Evolutionary conservation across 225 moss, liverwort and hornwort genomes (phyloP).

Genomic region (Sphagnum tenellum): DNA sequence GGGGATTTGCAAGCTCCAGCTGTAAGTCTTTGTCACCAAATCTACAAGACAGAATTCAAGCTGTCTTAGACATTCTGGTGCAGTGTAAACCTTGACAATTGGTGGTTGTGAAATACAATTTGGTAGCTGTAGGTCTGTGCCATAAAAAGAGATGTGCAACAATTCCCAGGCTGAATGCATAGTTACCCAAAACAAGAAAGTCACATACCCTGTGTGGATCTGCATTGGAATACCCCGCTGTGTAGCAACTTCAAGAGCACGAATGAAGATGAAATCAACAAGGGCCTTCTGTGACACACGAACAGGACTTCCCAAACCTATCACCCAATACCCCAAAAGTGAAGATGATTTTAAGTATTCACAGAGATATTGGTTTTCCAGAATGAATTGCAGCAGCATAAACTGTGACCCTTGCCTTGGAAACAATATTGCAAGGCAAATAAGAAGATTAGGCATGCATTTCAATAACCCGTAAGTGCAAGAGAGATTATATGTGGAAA

Average conservation of each 20-base stretch:
- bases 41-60: constrained; percentile 10
- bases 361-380: too few relatives aligned
- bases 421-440: too few relatives aligned
- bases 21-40: constrained; percentile 95
- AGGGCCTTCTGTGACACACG: constrained; percentile 63
- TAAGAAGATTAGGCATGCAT: not conserved
- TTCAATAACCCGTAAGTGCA: not conserved
- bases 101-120: too few relatives aligned
- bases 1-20: constrained; percentile 75
- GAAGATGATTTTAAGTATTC: too few relatives aligned
- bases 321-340: not conserved
- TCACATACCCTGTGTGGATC: constrained; percentile 76
- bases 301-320: constrained; percentile 24
- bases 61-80: too few relatives aligned
- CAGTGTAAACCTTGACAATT: too few relatives aligned
- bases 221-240: constrained; percentile 60
- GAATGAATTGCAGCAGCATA: too few relatives aligned
- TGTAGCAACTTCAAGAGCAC: constrained; percentile 72
- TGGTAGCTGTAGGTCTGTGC: not conserved
- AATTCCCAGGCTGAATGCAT: too few relatives aligned
- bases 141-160: not conserved
- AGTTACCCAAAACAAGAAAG: not conserved
- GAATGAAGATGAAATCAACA: constrained; percentile 67
- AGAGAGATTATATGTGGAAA: not conserved
- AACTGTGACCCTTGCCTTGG: too few relatives aligned